Base-by-base conservation (phyloP, 768 basidiomycete genomes). In the Tricholoma sp. region DNA sequence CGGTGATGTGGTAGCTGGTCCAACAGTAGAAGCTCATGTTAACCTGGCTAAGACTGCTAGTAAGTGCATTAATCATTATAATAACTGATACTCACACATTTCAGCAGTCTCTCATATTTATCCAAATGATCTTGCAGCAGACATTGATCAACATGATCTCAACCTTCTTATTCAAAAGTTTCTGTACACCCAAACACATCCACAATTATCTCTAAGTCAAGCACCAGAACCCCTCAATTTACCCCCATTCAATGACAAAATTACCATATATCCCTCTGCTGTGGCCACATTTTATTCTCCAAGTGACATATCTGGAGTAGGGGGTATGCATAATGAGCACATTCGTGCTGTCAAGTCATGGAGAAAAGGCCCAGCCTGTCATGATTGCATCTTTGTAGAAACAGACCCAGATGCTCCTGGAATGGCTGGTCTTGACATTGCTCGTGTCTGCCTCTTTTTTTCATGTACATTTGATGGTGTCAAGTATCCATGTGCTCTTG, bases 41-140 rank as follows among this genome's bases (percentile, higher is more conserved):
- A 27, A 21, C 21, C 29, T 22, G 41, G 19, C 27, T n/a, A 34
- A 34, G 16, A 41, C n/a, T n/a, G 46, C 21, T 16, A 62, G 29
- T 54, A 60, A 29, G 60, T 56, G 11, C 14, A 27, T 61, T 19
- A 49, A 29, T 22, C 21, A 56, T 12, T 58, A 60, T 22, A 53
- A 63, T 21, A 31, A 53, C 3, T 50, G 46, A 16, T 66, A 64
- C 41, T 52, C 60, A 18, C 56, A 55, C 29, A 56, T 59, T 31
- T 54, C 60, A 39, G 19, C 58, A 6, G 35, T 57, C 21, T 59
- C n/a, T n/a, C n/a, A n/a, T n/a, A n/a, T n/a, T n/a, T n/a, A n/a
- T n/a, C n/a, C 57, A 14, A 47, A 56, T 24, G 51, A 54, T 29
- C 2, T 19, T 19, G 46, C 45, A 21, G 27, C 54, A 1, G 45